Evolutionary conservation across 2,329 filamentous ascomycete species (phyloP), one percentile per base, ranked within the genome.

Genomic region (Arthrinium puccinioides): DNA sequence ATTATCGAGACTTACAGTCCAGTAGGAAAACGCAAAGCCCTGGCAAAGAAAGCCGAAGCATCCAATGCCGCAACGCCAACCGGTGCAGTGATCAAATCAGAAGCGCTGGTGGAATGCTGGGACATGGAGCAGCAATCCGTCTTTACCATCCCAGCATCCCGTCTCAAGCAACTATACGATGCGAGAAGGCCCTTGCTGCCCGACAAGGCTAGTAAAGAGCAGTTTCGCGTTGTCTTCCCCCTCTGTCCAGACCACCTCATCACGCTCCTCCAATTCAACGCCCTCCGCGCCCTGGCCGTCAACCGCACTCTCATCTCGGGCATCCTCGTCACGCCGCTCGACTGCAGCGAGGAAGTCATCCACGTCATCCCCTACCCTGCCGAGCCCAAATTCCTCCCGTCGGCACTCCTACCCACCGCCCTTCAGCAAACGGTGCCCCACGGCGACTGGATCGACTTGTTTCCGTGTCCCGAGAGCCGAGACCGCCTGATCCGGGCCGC

Each of bases 231-330:
- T 39, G 14, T 59, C 36, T 63, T 66, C 44, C 62, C 62, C 18
- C 61, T 65, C 33, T 59, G 43, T 34, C 46, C 58, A 38, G 62
- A 65, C 46, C 60, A 65, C 39, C 59, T 66, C 34, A 63, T 66
- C 44, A 60, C 55, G n/a, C 59, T 66, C 33, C 52, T 64, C 24
- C 61, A 64, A 44, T 62, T 49, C 46, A 66, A 66, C 44, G 54
- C 53, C 42, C 52, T 65, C 36, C 62, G 62, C 34, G 63, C 57
- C 28, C 28, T 56, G 21, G 49, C 50, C 30, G 49, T 51, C 43
- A 66, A 66, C 50, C 58, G 57, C 37, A 51, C 43, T 41, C 45
- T 63, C 9, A 45, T 61, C 30, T 60, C 54, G 11, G 52, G 53
- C 37, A 52, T 55, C 43, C 50, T 56, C 37, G 29, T 33, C 44